A percentile compares a stretch with the other conserved stretches of the same genome.
phyloP scores from a whole-genome alignment of 2,329 filamentous ascomycete genomes.

The Fusarium nygamai region DNA sequence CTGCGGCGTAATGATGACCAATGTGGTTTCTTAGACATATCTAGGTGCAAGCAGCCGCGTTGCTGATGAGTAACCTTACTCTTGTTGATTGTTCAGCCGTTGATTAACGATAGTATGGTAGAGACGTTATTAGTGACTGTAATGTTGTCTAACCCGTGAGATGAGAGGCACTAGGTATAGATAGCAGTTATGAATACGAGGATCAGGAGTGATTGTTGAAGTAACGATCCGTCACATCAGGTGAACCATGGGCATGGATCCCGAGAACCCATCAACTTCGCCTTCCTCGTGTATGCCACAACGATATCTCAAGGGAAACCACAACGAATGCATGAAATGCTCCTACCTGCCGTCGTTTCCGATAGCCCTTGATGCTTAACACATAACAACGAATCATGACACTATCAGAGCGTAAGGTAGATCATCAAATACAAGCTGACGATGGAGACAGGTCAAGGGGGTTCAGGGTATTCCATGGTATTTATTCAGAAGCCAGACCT shows the following conservation, averaged over 20 bases:
- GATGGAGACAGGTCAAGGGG: neutral
- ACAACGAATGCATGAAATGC: neutral
- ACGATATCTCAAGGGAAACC: neutral
- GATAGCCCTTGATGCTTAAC: neutral
- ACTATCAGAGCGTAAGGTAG: neutral
- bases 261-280: neutral
- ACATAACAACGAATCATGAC: neutral
- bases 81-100: neutral
- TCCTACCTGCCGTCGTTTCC: neutral
- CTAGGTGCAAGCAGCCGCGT: neutral
- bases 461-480: neutral
- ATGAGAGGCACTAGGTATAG: neutral
- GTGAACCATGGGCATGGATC: neutral
- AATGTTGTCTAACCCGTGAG: neutral
- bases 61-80: neutral
- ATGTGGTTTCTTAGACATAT: conserved; percentile 11
- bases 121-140: neutral
- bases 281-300: neutral
- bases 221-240: neutral
- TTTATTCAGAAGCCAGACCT: conserved; percentile 22
- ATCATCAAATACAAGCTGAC: neutral
- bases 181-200: neutral
- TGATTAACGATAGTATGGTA: neutral
- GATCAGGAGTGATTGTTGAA: neutral
- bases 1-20: conserved; percentile 14